A percentile compares a stretch with the other conserved stretches of the same genome.
These are phyloP conservation scores for Zea mays DNA, from an alignment of 176 grass and related monocot species.

Conservation along the genomic window DNA sequence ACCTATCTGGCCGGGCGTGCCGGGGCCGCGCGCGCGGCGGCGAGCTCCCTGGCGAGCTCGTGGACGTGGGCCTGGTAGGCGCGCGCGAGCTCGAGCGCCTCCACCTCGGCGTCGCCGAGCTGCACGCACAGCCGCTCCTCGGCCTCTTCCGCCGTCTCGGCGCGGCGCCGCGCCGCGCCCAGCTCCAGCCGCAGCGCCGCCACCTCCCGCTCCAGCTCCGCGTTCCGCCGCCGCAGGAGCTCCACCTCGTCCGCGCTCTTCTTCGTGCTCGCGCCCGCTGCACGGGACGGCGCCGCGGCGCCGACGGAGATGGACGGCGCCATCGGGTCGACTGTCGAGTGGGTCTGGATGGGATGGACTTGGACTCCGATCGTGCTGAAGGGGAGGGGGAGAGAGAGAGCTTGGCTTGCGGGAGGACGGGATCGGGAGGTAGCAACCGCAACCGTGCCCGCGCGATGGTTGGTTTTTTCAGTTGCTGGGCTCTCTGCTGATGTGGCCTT, in stretches of 20 bases:
- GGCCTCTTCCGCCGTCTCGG: slow-evolving; percentile 55
- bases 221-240: slow-evolving; percentile 59
- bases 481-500: neutral
- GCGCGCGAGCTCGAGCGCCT: slow-evolving; percentile 51
- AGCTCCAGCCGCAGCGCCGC: slow-evolving; percentile 50
- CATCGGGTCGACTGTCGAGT: slow-evolving; percentile 18
- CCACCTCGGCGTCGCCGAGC: slow-evolving; percentile 74
- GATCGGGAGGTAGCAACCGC: neutral
- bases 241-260: slow-evolving; percentile 35
- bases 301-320: slow-evolving; percentile 35
- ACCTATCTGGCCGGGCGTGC: neutral
- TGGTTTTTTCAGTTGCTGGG: neutral
- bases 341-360: neutral
- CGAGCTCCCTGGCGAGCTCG: slow-evolving; percentile 53
- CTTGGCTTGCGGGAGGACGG: neutral
- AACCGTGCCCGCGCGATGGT: neutral
- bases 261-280: neutral
- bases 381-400: neutral
- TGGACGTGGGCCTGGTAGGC: slow-evolving; percentile 42
- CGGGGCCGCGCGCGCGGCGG: slow-evolving; percentile 5
- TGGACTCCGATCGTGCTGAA: neutral
- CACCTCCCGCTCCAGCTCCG: slow-evolving; percentile 71
- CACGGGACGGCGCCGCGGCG: neutral
- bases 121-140: slow-evolving; percentile 81
- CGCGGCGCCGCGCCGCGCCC: slow-evolving; percentile 45